A percentile compares a stretch with the other conserved stretches of the same genome.
Conservation (phyloP, 805 yeast species). For the Vanderwaltozyma yarrowii region DNA sequence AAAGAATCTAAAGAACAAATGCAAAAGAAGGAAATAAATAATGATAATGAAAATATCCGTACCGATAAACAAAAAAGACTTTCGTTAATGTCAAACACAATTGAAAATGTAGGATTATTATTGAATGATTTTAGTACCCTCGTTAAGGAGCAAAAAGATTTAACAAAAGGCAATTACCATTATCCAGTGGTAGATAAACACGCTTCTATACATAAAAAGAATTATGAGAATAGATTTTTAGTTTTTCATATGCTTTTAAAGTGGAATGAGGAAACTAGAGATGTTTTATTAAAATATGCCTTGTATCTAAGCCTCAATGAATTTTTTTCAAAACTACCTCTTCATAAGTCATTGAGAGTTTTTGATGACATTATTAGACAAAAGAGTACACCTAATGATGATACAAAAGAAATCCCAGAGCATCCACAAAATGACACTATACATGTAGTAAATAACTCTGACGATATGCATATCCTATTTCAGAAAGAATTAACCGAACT, state of each 20-base stretch:
- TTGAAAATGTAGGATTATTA: constrained; percentile 11
- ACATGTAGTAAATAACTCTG: background rate
- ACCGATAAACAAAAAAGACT: constrained; percentile 4
- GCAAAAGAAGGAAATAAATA: constrained; percentile 11
- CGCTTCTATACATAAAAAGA: constrained; percentile 11
- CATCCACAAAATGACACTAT: background rate
- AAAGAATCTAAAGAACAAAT: constrained; percentile 14
- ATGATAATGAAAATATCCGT: constrained; percentile 10
- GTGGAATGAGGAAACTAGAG: constrained; percentile 67
- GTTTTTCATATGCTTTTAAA: constrained; percentile 63
- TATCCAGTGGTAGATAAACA: constrained; percentile 20
- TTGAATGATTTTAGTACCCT: constrained; percentile 13
- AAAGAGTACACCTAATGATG: background rate
- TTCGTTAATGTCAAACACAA: constrained; percentile 8
- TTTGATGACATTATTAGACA: constrained; percentile 35
- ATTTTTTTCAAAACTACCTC: constrained; percentile 34
- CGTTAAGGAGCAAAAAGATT: constrained; percentile 27
- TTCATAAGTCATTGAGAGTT: constrained; percentile 40
- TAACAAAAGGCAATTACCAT: constrained; percentile 16
- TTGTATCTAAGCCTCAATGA: constrained; percentile 38
- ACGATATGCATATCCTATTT: background rate
- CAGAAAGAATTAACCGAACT: constrained; percentile 1
- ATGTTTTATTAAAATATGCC: constrained; percentile 50
- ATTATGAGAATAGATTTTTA: constrained; percentile 48
- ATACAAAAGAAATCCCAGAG: background rate